Percentiles rank a stretch among this genome's conserved stretches.
phyloP scores from a whole-genome alignment of 2,329 filamentous ascomycete species.

The Ceratocystis albifundus region DNA sequence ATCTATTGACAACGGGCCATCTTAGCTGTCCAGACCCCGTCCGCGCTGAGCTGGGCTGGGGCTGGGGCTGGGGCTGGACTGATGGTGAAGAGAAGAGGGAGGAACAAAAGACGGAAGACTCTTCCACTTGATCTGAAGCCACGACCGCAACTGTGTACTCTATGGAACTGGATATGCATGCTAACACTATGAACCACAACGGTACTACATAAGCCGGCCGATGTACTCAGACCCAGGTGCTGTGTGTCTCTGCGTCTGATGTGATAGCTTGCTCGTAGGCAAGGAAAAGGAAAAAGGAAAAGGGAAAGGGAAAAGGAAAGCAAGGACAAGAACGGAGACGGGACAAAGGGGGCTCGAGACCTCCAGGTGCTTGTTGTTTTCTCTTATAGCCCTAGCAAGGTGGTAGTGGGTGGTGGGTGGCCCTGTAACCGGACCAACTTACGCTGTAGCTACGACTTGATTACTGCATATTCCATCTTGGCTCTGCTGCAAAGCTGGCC shows the following conservation, averaged over 20 bases:
- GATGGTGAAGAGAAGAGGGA: too few relatives aligned
- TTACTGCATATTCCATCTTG: too few relatives aligned
- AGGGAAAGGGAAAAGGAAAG: background rate
- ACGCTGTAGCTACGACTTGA: too few relatives aligned
- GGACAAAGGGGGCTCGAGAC: background rate
- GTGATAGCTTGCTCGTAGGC: background rate
- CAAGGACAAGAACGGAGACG: background rate
- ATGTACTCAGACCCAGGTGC: background rate
- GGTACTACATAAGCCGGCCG: background rate
- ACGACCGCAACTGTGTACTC: background rate
- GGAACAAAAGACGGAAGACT: background rate
- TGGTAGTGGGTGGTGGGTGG: background rate
- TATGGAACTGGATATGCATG: background rate
- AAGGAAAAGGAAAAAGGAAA: background rate
- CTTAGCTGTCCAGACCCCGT: too few relatives aligned
- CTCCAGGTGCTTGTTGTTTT: background rate
- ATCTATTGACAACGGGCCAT: too few relatives aligned
- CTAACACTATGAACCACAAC: background rate
- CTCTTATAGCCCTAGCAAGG: background rate
- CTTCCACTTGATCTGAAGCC: background rate
- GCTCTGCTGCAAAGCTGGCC: too few relatives aligned
- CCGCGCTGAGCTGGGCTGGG: too few relatives aligned
- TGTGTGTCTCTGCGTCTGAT: background rate
- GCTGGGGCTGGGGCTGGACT: too few relatives aligned
- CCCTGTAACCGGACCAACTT: background rate